These are phyloP conservation scores for Dactylellina sp. DNA, from an alignment of 2,329 filamentous ascomycete species.

Conservation along the genomic window DNA sequence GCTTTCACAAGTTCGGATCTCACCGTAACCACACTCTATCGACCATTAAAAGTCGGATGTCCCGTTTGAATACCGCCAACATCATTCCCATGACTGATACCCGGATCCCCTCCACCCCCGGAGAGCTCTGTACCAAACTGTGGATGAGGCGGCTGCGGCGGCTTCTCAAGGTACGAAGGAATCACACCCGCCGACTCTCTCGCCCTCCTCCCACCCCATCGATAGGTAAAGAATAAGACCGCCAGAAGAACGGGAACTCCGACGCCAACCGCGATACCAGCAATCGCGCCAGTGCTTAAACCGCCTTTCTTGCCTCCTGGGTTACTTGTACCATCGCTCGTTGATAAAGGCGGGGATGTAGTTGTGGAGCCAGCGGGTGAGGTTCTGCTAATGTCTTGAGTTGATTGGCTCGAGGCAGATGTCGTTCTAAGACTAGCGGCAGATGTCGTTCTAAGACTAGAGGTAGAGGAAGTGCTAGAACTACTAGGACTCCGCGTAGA, in stretches of 20 bases:
- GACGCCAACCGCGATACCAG: constrained; percentile 25
- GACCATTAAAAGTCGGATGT: not conserved
- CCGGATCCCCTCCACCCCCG: not conserved
- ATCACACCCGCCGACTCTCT: not conserved
- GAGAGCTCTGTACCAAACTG: not conserved
- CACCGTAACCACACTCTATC: not conserved
- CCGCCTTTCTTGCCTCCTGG: constrained; percentile 1
- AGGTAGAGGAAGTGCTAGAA: too few species aligned
- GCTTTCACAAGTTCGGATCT: too few species aligned
- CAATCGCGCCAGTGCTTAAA: constrained; percentile 21
- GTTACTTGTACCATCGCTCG: not conserved
- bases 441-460: too few species aligned
- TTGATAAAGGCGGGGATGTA: too few species aligned
- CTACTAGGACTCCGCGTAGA: too few species aligned
- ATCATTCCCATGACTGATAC: not conserved
- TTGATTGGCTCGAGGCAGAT: too few species aligned
- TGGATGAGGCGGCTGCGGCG: too few species aligned
- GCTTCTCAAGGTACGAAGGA: too few species aligned
- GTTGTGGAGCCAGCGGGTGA: too few species aligned
- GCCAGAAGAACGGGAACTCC: constrained; percentile 8
- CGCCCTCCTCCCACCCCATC: constrained; percentile 19
- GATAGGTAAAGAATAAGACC: constrained; percentile 8
- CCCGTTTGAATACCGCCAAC: not conserved
- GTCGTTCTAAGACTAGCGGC: too few species aligned
- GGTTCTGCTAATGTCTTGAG: too few species aligned